These are phyloP conservation scores for Trichoderma koningii DNA, from an alignment of 2,329 filamentous ascomycete genomes.

Conservation along the genomic window DNA sequence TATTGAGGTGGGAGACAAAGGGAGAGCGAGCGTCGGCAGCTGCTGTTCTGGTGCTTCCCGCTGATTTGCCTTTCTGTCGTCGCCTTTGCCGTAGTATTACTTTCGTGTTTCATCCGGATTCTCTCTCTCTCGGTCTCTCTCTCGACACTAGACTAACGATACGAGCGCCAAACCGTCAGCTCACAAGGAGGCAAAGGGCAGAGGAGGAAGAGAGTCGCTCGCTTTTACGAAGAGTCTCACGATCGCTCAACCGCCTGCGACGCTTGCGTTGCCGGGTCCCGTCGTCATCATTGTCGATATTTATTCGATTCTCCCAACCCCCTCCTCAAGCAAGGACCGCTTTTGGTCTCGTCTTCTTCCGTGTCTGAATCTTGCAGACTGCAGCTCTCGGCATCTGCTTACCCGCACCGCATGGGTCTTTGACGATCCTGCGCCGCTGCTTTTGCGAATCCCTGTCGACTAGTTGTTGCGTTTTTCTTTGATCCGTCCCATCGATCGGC, in stretches of 20 bases:
- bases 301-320: background rate
- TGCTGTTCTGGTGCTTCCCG: background rate
- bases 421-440: background rate
- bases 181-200: constrained; percentile 1
- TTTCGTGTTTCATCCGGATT: constrained; percentile 4
- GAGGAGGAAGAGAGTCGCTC: constrained; percentile 7
- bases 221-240: background rate
- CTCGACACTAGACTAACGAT: background rate
- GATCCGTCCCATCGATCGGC: constrained; percentile 15
- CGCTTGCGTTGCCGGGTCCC: background rate
- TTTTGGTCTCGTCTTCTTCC: background rate
- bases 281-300: background rate
- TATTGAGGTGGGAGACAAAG: background rate
- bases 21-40: constrained; percentile 2
- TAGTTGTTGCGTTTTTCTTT: background rate
- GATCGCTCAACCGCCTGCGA: background rate
- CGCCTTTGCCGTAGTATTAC: background rate
- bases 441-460: constrained; percentile 13
- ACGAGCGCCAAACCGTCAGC: constrained; percentile 2
- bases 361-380: constrained; percentile 7
- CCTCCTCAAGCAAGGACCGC: background rate
- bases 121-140: background rate
- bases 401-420: constrained; percentile 16
- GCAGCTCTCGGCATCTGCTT: constrained; percentile 14
- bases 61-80: background rate